These are phyloP conservation scores for Eucalyptus paniculata DNA, from an alignment of 345 rosid genomes.

Conservation along the genomic window DNA sequence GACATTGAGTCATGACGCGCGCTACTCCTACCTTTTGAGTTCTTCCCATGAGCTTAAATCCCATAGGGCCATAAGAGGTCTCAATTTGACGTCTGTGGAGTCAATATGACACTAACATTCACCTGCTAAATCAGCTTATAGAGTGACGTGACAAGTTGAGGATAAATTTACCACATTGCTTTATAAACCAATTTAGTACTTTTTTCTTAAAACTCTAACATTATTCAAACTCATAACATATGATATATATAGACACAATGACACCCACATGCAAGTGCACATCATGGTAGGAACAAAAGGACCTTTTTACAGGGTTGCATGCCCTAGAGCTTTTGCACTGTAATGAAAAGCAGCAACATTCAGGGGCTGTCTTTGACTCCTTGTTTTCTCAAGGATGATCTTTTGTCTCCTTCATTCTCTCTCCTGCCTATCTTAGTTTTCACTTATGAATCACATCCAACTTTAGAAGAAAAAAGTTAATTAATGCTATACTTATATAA, in stretches of 20 bases:
- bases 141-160: neutral
- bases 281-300: neutral
- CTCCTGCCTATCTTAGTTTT: neutral
- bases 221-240: neutral
- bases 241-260: neutral
- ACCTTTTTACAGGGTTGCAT: neutral
- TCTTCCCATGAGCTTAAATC: neutral
- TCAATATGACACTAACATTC: neutral
- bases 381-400: neutral
- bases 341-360: neutral
- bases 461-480: neutral
- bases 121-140: neutral
- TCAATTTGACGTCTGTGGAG: neutral
- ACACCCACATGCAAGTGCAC: neutral
- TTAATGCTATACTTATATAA: neutral
- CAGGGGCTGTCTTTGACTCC: neutral
- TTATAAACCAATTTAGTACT: neutral
- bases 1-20: neutral
- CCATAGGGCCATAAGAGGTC: neutral
- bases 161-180: neutral
- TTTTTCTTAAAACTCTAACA: neutral
- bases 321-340: neutral
- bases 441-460: neutral
- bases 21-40: neutral
- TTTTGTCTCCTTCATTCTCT: neutral